Evolutionary conservation across 352 stramenopile genomes (phyloP).

Genomic region (Globisporangium apiculatum): DNA sequence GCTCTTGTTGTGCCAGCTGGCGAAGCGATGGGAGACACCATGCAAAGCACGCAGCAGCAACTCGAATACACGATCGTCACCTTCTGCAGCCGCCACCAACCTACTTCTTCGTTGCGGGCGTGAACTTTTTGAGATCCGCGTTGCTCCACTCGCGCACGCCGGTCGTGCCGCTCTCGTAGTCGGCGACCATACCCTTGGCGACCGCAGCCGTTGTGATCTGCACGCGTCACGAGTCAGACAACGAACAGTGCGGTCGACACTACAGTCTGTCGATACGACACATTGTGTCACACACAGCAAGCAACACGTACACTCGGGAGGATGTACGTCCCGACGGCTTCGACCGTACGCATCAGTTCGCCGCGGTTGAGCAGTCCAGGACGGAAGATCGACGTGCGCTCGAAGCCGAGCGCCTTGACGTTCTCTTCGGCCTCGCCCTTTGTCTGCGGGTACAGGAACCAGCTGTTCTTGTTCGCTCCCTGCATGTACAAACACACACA

Average conservation of each 20-base stretch:
- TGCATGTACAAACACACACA: constrained; percentile 3
- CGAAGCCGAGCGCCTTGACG: constrained; percentile 44
- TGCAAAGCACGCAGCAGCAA: too few relatives aligned
- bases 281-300: neutral
- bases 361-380: constrained; percentile 52
- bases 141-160: constrained; percentile 45
- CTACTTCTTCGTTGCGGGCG: constrained; percentile 4
- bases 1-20: too few relatives aligned
- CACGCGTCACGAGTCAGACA: neutral
- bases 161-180: constrained; percentile 47
- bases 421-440: constrained; percentile 69
- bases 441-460: constrained; percentile 71
- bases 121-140: constrained; percentile 47
- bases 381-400: constrained; percentile 53
- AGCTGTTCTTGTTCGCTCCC: constrained; percentile 59
- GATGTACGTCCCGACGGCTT: constrained; percentile 46
- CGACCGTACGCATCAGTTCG: constrained; percentile 37
- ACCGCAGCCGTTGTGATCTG: constrained; percentile 43
- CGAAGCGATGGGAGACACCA: too few relatives aligned
- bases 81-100: neutral
- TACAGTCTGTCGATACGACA: too few relatives aligned
- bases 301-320: constrained; percentile 37
- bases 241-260: neutral
- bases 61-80: too few relatives aligned
- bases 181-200: constrained; percentile 61